Evolutionary conservation across 108 stramenopile species (phyloP).

Genomic region (Discostella pseudostelligera): DNA sequence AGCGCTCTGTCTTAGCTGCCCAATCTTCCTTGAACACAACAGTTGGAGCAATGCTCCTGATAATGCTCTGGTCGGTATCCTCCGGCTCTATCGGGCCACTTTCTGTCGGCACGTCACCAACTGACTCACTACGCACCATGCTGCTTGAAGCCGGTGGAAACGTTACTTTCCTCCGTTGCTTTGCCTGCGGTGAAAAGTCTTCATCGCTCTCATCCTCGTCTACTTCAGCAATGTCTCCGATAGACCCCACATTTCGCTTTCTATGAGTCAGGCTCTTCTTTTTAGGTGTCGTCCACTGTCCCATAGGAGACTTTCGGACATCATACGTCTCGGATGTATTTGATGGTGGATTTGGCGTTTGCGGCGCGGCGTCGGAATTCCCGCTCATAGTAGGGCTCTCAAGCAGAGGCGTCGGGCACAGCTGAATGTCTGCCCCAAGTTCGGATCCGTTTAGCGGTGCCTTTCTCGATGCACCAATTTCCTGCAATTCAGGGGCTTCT

Average conservation of each 20-base stretch:
- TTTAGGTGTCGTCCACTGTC: constrained; percentile 57
- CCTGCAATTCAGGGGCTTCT: constrained; percentile 16
- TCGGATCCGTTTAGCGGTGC: constrained; percentile 1
- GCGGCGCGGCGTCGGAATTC: constrained; percentile 8
- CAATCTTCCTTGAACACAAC: constrained; percentile 96
- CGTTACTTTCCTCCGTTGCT: constrained; percentile 26
- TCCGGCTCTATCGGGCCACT: constrained; percentile 5
- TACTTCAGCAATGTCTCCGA: constrained; percentile 9
- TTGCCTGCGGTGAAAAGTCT: constrained; percentile 33
- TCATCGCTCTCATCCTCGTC: constrained; percentile 24
- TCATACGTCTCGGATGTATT: constrained; percentile 2
- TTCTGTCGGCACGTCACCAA: constrained; percentile 5
- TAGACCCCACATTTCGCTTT: constrained; percentile 20
- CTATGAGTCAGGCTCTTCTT: constrained; percentile 30
- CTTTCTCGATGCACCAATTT: neutral
- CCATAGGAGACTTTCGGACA: constrained; percentile 41
- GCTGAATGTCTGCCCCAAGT: constrained; percentile 11
- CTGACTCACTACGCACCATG: constrained; percentile 17
- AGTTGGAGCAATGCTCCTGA: constrained; percentile 46
- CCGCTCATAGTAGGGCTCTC: constrained; percentile 24
- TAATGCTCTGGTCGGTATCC: constrained; percentile 4
- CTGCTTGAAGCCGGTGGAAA: constrained; percentile 21
- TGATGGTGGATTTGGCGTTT: constrained; percentile 9
- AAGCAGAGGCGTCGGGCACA: constrained; percentile 28
- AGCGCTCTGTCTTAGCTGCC: constrained; percentile 84